Conservation (phyloP, 306 rosid genomes). For the Cucurbita maxima region DNA sequence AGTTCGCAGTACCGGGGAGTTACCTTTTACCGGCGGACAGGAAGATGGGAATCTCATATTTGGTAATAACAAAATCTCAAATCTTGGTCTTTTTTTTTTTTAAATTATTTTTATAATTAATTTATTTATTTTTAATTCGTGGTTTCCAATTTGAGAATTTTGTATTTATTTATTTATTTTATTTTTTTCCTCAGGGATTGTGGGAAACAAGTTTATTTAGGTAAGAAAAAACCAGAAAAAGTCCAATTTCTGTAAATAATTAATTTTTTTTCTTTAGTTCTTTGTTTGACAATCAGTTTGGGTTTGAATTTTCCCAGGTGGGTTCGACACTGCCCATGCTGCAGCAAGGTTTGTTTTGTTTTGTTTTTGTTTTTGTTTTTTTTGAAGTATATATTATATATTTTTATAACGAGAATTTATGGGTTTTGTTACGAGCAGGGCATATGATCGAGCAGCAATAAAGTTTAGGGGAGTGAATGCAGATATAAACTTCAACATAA, state of each 20-base stretch:
- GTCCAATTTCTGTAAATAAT: background rate
- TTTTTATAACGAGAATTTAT: background rate
- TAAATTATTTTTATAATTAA: no score
- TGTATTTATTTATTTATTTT: background rate
- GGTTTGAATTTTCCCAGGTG: constrained; percentile 20
- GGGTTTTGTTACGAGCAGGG: constrained; percentile 8
- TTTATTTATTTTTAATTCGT: background rate
- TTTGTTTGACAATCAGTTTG: background rate
- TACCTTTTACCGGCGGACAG: constrained; percentile 46
- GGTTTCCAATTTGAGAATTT: background rate
- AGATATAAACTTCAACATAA: constrained; percentile 30
- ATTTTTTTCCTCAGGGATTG: constrained; percentile 25
- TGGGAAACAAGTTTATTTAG: constrained; percentile 50
- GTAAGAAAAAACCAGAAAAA: constrained; percentile 11
- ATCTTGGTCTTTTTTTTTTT: background rate
- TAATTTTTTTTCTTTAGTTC: background rate
- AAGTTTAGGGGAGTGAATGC: constrained; percentile 48
- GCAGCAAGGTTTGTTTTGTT: constrained; percentile 28
- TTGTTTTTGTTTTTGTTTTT: background rate
- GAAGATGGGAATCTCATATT: constrained; percentile 62
- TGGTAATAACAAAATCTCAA: constrained; percentile 15
- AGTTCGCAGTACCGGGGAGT: constrained; percentile 57
- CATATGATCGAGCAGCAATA: constrained; percentile 48
- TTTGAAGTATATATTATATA: background rate
- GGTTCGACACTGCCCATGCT: constrained; percentile 45